Evolutionary conservation across 2,329 filamentous ascomycete genomes (phyloP).

Genomic region (Emergomyces orientalis): DNA sequence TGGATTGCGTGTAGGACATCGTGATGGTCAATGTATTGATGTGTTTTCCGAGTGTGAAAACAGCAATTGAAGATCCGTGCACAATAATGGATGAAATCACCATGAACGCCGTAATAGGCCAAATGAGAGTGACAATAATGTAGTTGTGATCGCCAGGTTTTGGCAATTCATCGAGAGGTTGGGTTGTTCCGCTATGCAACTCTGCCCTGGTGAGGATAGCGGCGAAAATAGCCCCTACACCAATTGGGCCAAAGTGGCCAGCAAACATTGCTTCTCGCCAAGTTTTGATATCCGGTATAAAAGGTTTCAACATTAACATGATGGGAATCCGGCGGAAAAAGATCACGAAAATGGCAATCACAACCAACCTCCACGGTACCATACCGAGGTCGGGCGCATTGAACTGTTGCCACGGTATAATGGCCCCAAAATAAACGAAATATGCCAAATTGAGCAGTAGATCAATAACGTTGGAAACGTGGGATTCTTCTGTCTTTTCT

Average conservation of each 20-base stretch:
- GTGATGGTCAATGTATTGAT: conserved; percentile 95
- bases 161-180: conserved; percentile 58
- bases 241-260: conserved; percentile 94
- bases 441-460: conserved; percentile 92
- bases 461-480: conserved; percentile 99
- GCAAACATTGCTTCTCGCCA: conserved; percentile 97
- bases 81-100: conserved; percentile 91
- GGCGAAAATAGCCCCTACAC: conserved; percentile 92
- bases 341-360: conserved; percentile 86
- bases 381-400: conserved; percentile 67
- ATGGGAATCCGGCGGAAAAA: conserved; percentile 93
- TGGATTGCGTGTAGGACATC: conserved; percentile 87
- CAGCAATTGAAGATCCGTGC: conserved; percentile 94
- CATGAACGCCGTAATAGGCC: conserved; percentile 90
- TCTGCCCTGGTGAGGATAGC: conserved; percentile 91
- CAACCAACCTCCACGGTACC: conserved; percentile 79
- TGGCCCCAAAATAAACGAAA: conserved; percentile 95
- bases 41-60: conserved; percentile 93
- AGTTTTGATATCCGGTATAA: conserved; percentile 95
- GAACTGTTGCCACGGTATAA: conserved; percentile 91
- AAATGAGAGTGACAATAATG: conserved; percentile 72
- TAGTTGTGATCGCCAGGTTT: conserved; percentile 49
- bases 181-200: conserved; percentile 64
- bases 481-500: conserved; percentile 95
- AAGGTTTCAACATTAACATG: conserved; percentile 81